Base-by-base conservation (phyloP, 1,139 yeast species). In the Martiniozyma asiatica region DNA sequence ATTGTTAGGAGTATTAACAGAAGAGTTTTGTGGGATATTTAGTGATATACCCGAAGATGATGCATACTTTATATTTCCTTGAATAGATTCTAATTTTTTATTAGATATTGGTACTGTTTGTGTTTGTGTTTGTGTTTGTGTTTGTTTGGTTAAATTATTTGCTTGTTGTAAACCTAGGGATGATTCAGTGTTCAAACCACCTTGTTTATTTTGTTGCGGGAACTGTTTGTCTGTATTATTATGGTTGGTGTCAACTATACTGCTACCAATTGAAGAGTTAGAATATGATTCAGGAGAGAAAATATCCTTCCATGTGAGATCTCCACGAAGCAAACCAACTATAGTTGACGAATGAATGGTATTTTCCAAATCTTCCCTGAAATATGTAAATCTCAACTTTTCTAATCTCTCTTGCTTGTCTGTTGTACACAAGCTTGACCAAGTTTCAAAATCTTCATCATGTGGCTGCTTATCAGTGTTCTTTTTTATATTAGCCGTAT, bases 311-410 rank as follows among this genome's bases (percentile, higher is more conserved):
- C 68, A 68, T 3, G 61, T 56, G 16, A 30, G 26, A 32, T 63
- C 68, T 4, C 64, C 69, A 8, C 70, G 70, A 24, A 84, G 51
- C 20, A 87, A 59, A 0, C 96, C 97, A 10, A 94, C 76, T 21
- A 89, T 73, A 4, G 80, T 76, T 1, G 95, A 89, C 0, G 96
- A 73, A 53, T 89, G 97, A 11, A 89, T 73, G 0, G 98, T 89
- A 11, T 84, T 73, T 13, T 78, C 81, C 42, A 89, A 58, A 46
- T 85, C 94, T 42, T 87, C 95, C 41, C 97, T 64, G 53, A 89
- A 89, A 49, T 87, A 89, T 0, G 97, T 84, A 57, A 81, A 89
- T 38, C 98, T 61, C 42, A 64, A 63, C 34, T 68, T 72, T 27
- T 63, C 70, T 25, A 45, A 27, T 35, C 30, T 65, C 55, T 41